phyloP scores from a whole-genome alignment of 805 yeast species.

The Metschnikowia baotianmanensis region DNA sequence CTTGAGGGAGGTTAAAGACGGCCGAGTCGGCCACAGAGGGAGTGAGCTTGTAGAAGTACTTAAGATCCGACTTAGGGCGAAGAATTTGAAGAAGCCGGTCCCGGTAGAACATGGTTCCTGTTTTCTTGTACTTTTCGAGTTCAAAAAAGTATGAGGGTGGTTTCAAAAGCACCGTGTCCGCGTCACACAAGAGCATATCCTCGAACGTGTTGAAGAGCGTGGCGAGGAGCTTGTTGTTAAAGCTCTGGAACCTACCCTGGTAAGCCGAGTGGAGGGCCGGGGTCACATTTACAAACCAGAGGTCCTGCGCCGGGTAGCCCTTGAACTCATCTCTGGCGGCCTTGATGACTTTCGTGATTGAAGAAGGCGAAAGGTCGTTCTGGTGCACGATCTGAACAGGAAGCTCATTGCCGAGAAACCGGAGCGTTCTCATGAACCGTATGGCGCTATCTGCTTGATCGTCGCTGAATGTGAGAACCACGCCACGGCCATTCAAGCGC shows the following conservation, averaged over 20 bases:
- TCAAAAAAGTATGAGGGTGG: slow-evolving; percentile 27
- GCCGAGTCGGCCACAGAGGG: slow-evolving; percentile 32
- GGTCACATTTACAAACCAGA: slow-evolving; percentile 36
- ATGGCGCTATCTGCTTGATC: no score
- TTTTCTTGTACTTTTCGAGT: slow-evolving; percentile 29
- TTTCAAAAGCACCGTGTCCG: slow-evolving; percentile 47
- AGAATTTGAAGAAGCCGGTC: slow-evolving; percentile 23
- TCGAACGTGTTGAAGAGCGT: slow-evolving; percentile 13
- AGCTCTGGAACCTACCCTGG: slow-evolving; percentile 34
- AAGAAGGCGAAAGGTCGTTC: slow-evolving; percentile 7
- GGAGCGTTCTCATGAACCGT: no score
- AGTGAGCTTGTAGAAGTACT: slow-evolving; percentile 39
- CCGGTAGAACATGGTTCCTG: slow-evolving; percentile 24
- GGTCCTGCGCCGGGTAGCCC: slow-evolving; percentile 28
- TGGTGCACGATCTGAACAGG: slow-evolving; percentile 41
- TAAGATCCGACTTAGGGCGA: slow-evolving; percentile 32
- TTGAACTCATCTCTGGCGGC: slow-evolving; percentile 11
- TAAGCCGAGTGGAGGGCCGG: slow-evolving; percentile 19
- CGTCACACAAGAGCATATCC: slow-evolving; percentile 44
- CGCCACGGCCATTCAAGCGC: no score
- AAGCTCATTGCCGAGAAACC: slow-evolving; percentile 30
- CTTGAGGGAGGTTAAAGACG: slow-evolving; percentile 31
- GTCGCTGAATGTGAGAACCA: no score
- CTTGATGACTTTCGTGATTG: slow-evolving; percentile 2
- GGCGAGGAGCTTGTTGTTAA: slow-evolving; percentile 23